A percentile compares a stretch with the other conserved stretches of the same genome.
Evolutionary conservation across 73 alveolate genomes (phyloP).

Genomic region (Blepharisma stoltei): DNA sequence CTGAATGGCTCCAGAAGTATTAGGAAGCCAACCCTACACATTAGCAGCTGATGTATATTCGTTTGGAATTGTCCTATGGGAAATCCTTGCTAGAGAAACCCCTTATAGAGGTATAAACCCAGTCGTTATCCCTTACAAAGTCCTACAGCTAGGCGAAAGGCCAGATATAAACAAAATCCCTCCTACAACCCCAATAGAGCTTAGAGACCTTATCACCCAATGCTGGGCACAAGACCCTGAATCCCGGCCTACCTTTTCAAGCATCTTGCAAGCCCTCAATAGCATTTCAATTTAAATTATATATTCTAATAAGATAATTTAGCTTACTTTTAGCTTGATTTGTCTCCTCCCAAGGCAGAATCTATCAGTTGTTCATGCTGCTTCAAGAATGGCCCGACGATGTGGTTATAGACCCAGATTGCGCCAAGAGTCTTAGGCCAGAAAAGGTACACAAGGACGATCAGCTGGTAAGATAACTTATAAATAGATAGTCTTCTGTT

Average conservation of each 20-base stretch:
- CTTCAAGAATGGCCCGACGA: constrained; percentile 12
- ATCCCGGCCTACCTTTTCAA: constrained; percentile 49
- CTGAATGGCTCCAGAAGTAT: constrained; percentile 99
- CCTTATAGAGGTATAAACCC: constrained; percentile 78
- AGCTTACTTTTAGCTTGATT: neutral
- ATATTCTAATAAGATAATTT: too few relatives aligned
- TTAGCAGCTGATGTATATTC: constrained; percentile 97
- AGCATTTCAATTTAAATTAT: neutral
- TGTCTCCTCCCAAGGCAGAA: neutral
- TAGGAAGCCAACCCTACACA: constrained; percentile 86
- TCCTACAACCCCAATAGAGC: constrained; percentile 41
- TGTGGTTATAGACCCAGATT: constrained; percentile 34
- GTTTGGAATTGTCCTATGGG: constrained; percentile 96
- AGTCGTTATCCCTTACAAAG: neutral
- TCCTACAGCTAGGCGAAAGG: constrained; percentile 14
- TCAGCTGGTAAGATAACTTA: too few relatives aligned
- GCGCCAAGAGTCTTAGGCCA: constrained; percentile 76
- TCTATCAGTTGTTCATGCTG: neutral
- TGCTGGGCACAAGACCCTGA: constrained; percentile 57
- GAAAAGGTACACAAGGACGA: constrained; percentile 70
- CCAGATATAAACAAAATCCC: constrained; percentile 18
- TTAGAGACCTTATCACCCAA: constrained; percentile 46
- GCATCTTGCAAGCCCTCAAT: constrained; percentile 1
- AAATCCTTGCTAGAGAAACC: constrained; percentile 93
- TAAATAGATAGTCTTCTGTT: too few relatives aligned